A percentile compares a stretch with the other conserved stretches of the same genome.
Conservation (phyloP, 176 grass and related monocot species). For the Phyllostachys edulis region DNA sequence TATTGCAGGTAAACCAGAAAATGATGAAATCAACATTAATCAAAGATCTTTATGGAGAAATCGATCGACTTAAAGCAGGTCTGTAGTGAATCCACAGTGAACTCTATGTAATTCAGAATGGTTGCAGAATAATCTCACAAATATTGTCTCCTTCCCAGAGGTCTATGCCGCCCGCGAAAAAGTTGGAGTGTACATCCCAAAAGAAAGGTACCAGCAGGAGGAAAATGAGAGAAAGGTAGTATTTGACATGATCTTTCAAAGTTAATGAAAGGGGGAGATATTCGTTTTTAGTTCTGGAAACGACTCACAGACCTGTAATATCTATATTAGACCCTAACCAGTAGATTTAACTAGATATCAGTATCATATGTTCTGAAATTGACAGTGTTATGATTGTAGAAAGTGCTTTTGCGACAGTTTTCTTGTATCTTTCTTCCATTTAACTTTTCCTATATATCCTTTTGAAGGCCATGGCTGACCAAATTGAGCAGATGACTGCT, state of each 20-base stretch:
- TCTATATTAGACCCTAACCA: background rate
- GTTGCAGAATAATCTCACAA: conserved; percentile 21
- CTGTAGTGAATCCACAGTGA: conserved; percentile 6
- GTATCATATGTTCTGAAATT: background rate
- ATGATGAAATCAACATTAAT: conserved; percentile 99
- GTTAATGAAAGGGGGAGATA: background rate
- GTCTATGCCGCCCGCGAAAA: conserved; percentile 97
- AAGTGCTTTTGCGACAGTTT: background rate
- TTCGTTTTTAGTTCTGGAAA: background rate
- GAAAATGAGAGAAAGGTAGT: conserved; percentile 94
- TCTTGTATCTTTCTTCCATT: background rate
- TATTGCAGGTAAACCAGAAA: conserved; percentile 87
- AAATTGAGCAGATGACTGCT: conserved; percentile 79
- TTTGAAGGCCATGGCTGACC: conserved; percentile 81
- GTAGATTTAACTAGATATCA: background rate
- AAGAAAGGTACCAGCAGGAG: conserved; percentile 84
- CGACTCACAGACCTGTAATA: background rate
- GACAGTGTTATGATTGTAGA: background rate
- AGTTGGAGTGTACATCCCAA: conserved; percentile 94
- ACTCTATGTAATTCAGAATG: conserved; percentile 22
- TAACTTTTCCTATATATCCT: conserved; percentile 24
- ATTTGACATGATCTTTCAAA: conserved; percentile 9
- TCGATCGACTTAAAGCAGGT: conserved; percentile 96
- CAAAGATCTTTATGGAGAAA: conserved; percentile 98
- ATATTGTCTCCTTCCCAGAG: conserved; percentile 55